Evolutionary conservation across 805 yeast species (phyloP), one percentile per base, ranked within the genome.

Genomic region (Ogataea parapolymorpha): DNA sequence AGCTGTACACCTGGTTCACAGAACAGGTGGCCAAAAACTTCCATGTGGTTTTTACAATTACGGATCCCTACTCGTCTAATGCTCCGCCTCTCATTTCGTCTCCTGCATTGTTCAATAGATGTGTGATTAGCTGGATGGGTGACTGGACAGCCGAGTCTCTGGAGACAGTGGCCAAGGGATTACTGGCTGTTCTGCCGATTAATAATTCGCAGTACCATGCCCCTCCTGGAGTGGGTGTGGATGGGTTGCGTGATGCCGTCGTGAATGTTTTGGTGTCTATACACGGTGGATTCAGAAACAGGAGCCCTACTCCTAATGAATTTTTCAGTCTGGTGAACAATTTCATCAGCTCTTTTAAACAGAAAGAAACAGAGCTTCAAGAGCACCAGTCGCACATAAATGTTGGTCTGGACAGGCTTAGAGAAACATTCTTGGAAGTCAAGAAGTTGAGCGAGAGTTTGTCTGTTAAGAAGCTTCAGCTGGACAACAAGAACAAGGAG

Each of bases 101-200:
- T 0, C 95, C 96, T 0, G 97, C 97, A 0, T 65, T 90, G 25
- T 82, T 87, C 62, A 90, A 90, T 55, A 68, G 98, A 55, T 90
- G 97, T 67, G 95, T 87, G 2, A 62, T 91, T 27, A 78, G 82
- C 54, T 86, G 91, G 89, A 79, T 88, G 82, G 95, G 95, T 4
- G 79, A 79, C 39, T 90, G 97, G 96, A 69, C 82, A 0, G 44
- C 50, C 3, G 44, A 54, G 0, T 65, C 88, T 0, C 58, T 82
- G 35, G 39, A 46, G 6, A 76, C 77, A 36, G 77, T 88, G 25
- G 77, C 82, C 3, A 10, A 26, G 1, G 45, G 52, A n/a, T 13
- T 27, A 41, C 54, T 28, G 53, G 31, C 33, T 12, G 12, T 35
- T 3, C 29, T 80, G 9, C 85, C 91, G 1, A 56, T 84, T 12